Evolutionary conservation across 805 yeast species (phyloP), one percentile per base, ranked within the genome.

Genomic region (Saccharomyces kudriavzevii): DNA sequence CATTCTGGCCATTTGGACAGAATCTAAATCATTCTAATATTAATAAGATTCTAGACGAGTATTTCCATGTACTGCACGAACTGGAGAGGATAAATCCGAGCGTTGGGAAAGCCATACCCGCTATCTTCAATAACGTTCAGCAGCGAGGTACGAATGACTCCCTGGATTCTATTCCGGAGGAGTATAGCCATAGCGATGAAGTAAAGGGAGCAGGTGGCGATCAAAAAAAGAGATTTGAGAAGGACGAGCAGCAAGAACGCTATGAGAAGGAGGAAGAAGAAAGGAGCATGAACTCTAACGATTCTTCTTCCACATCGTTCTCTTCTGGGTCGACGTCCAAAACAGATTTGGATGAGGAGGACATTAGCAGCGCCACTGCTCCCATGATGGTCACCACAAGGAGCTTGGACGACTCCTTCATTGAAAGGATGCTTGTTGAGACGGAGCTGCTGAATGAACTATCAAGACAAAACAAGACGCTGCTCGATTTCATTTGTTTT

Each of bases 401-500:
- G 26, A 56, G 54, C 40, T 54, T 67, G 27, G 60, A 61, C 51
- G 58, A 57, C 43, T 57, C 60, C 5, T 77, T 73, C 53, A 72
- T 76, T 20, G 72, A 73, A 47, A 60, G 64, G 45, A 56, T 73
- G 1, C 57, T 76, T 40, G 72, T 71, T 48, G 78, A 76, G 53
- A 61, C 73, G 0, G 73, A 71, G 53, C 62, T 77, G n/a, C 60
- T 75, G 51, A 71, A 67, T 47, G 71, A 68, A 47, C 57, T 77
- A 49, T 67, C 73, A 22, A 70, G 72, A 40, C 74, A 72, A 56
- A 71, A 72, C 59, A 69, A 67, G 55, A 61, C 62, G 17, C 52
- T 67, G 28, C 26, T 81, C 11, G 85, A 81, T 59, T 71, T 81
- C 54, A 68, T 81, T 29, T 74, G 82, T 51, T 70, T 71, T 54